A percentile compares a stretch with the other conserved stretches of the same genome.
Evolutionary conservation across 2,329 filamentous ascomycete genomes (phyloP).

Genomic region (Alternaria conjuncta): DNA sequence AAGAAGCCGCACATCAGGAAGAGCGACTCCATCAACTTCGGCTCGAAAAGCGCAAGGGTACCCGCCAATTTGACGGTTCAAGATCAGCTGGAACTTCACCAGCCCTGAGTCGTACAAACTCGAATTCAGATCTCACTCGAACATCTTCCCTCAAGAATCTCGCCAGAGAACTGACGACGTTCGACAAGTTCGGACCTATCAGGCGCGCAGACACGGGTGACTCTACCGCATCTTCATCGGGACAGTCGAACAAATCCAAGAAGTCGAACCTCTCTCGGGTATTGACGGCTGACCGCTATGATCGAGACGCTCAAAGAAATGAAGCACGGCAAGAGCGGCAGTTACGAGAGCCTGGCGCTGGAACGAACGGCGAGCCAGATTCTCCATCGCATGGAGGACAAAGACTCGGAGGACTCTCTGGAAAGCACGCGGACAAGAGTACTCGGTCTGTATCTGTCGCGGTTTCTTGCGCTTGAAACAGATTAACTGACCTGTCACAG

Average conservation of each 20-base stretch:
- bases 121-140: slow-evolving; percentile 9
- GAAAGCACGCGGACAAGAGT: slow-evolving; percentile 43
- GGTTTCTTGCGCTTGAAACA: background rate
- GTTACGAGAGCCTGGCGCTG: slow-evolving; percentile 37
- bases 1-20: slow-evolving; percentile 11
- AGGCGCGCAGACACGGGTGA: slow-evolving; percentile 12
- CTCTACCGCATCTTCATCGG: slow-evolving; percentile 10
- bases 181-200: slow-evolving; percentile 12
- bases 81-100: slow-evolving; percentile 21
- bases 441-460: slow-evolving; percentile 27
- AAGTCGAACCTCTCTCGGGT: slow-evolving; percentile 15
- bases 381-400: slow-evolving; percentile 44
- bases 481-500: slow-evolving; percentile 14
- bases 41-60: slow-evolving; percentile 1
- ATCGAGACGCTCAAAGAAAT: slow-evolving; percentile 45
- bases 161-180: background rate
- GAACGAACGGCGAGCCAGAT: slow-evolving; percentile 41
- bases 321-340: slow-evolving; percentile 41
- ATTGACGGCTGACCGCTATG: slow-evolving; percentile 25
- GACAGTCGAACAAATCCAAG: slow-evolving; percentile 9
- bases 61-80: slow-evolving; percentile 32
- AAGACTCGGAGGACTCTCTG: slow-evolving; percentile 42
- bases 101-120: slow-evolving; percentile 17
- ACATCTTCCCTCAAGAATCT: slow-evolving; percentile 1
- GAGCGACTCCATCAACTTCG: slow-evolving; percentile 14